These are phyloP conservation scores for Chaetomium strumarium DNA, from an alignment of 2,329 filamentous ascomycete species.

Conservation along the genomic window DNA sequence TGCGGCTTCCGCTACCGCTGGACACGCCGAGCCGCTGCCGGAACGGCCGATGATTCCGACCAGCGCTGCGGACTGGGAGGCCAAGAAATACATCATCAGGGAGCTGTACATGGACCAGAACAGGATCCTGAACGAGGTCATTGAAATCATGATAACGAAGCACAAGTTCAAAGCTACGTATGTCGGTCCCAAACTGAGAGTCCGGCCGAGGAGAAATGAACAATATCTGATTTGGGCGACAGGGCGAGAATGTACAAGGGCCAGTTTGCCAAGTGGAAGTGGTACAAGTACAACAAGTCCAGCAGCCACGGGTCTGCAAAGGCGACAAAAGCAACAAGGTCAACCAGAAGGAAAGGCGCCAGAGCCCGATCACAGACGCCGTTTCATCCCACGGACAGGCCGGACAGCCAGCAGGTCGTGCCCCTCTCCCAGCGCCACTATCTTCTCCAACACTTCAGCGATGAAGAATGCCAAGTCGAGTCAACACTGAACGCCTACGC, in stretches of 20 bases:
- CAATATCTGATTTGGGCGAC: neutral
- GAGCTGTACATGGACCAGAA: conserved; percentile 23
- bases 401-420: neutral
- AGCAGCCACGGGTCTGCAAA: conserved; percentile 10
- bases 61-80: conserved; percentile 22
- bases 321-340: conserved; percentile 4
- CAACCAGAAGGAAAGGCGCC: neutral
- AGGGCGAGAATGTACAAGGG: conserved; percentile 28
- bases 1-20: no score
- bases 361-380: neutral
- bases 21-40: neutral
- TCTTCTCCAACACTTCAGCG: conserved; percentile 13
- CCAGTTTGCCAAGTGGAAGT: conserved; percentile 26
- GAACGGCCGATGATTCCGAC: conserved; percentile 19
- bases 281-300: conserved; percentile 27
- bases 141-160: conserved; percentile 21
- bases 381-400: neutral
- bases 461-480: conserved; percentile 16
- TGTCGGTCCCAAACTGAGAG: neutral
- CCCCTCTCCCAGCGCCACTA: neutral
- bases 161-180: conserved; percentile 26
- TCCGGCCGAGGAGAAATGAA: neutral
- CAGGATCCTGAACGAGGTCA: conserved; percentile 24
- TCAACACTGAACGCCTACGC: conserved; percentile 18
- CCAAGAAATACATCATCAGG: conserved; percentile 20